Conservation (phyloP, 345 rosid species). For the Salix purpurea region DNA sequence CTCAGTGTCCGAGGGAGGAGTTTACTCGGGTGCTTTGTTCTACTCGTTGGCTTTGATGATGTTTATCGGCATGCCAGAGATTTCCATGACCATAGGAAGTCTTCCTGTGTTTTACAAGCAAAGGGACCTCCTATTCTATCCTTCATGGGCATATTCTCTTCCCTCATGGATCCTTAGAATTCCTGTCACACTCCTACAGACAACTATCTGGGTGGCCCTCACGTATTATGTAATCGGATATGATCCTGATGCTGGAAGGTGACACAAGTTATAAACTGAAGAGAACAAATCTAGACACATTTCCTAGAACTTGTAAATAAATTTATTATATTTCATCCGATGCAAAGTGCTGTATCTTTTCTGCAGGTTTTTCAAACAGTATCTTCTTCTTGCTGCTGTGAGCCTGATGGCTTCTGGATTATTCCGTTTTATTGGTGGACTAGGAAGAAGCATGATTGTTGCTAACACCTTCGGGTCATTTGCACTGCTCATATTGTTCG, state of each 20-base stretch:
- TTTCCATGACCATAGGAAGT: constrained; percentile 71
- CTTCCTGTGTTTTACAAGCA: constrained; percentile 91
- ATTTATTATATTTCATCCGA: not conserved
- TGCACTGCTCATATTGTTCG: constrained; percentile 46
- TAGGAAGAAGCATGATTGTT: constrained; percentile 57
- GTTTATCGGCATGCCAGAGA: constrained; percentile 79
- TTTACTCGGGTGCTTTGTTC: constrained; percentile 66
- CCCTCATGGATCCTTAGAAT: constrained; percentile 82
- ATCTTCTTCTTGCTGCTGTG: constrained; percentile 41
- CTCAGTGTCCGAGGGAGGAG: constrained; percentile 40
- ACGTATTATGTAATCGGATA: constrained; percentile 72
- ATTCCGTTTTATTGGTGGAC: constrained; percentile 53
- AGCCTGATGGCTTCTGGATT: constrained; percentile 67
- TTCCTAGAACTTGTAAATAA: not conserved
- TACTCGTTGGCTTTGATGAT: constrained; percentile 40
- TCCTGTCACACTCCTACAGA: constrained; percentile 64
- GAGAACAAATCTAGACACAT: not conserved
- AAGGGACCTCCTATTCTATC: constrained; percentile 68
- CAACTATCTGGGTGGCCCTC: constrained; percentile 48
- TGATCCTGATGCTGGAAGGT: constrained; percentile 76
- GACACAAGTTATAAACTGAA: not conserved
- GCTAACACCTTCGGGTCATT: constrained; percentile 68
- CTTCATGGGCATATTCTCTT: constrained; percentile 79
- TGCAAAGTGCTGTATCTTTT: not conserved
- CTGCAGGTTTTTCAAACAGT: constrained; percentile 66